Base-by-base conservation (phyloP, 345 rosid species). In the Lepidium aucheri region DNA sequence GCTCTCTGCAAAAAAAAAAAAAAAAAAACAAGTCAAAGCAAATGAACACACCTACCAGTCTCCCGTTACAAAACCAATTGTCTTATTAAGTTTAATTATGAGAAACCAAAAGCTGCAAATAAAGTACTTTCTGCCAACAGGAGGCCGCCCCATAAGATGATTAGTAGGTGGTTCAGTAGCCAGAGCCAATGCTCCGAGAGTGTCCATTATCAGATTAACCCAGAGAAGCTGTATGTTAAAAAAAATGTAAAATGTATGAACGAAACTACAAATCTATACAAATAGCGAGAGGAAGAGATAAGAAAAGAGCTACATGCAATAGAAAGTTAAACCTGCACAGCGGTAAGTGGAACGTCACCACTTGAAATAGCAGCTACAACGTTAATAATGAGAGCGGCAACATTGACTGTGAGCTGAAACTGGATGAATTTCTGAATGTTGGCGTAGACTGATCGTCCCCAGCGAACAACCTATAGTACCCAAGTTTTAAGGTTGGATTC, bases 81-180 rank as follows among this genome's bases (percentile, higher is more conserved):
- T 22, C 40, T 5, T 30, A 9, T 6, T 2, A 51, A 41, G 24
- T 34, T 33, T 13, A 10, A 49, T 4, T 41, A 22, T 24, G 26
- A 41, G 24, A 74, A 16, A 52, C 34, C 12, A 44, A 49, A 20
- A 14, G n/a, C 16, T 28, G 58, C 30, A 32, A 40, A 35, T 7
- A 51, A 53, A 74, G 44, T 80, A 94, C 99, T 91, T 95, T 61
- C 99, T 78, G 41, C 99, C 97, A 62, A 95, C 97, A 4, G 99
- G 99, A 40, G 97, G 77, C 59, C 99, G 76, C n/a, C 73, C 77
- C 99, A 95, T 77, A 63, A 95, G 86, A 57, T 91, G 94, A 76
- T 95, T 94, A 17, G 86, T 91, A 22, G 99, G 99, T 34, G 99
- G 99, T 81, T 95, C 99, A 22, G 99, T 95, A 60, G 99, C 99